Evolutionary conservation across 2,329 filamentous ascomycete species (phyloP), one percentile per base, ranked within the genome.

Genomic region (Colletotrichum caudatum): DNA sequence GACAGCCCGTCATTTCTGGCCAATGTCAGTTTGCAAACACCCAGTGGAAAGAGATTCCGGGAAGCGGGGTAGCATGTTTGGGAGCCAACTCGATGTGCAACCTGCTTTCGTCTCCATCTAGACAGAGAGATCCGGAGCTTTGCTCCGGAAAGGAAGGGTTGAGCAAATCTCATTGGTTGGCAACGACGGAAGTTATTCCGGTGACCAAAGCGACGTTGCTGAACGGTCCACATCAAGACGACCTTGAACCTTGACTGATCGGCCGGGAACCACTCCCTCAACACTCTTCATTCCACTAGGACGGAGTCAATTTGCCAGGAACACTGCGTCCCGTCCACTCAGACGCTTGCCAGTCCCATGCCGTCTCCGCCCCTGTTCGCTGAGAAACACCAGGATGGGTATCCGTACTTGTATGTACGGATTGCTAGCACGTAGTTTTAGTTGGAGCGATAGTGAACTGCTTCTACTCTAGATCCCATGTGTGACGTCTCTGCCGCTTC

Each of bases 31-130:
- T 29, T 46, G 14, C 26, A 8, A 50, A 48, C 29, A 37, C 20
- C 20, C 26, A 14, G 5, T 20, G n/a, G 29, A 26, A 26, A 26
- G 20, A 8, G 5, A 6, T 14, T 35, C 44, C 58, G 3, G 11
- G 35, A 20, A 20, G 12, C 33, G 35, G 16, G 50, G 14, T 14
- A 11, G 33, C 2, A 16, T 33, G 61, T 39, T 46, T 63, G 65
- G 9, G 16, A 23, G 23, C 59, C 35, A 53, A 50, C 11, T 35
- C 29, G 16, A 11, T 29, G 26, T 0, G 46, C 26, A 46, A 33
- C 44, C 69, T 69, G 69, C 54, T 71, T 71, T 71, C 69, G 39
- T 71, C 46, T 71, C 46, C 18, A 48, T 48, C 46, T 56, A 56
- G 65, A n/a, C 60, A 56, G 65, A n/a, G 46, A 44, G 39, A 1